These are phyloP conservation scores for Sugiyamaella lignohabitans DNA, from an alignment of 805 yeast genomes.

Conservation along the genomic window DNA sequence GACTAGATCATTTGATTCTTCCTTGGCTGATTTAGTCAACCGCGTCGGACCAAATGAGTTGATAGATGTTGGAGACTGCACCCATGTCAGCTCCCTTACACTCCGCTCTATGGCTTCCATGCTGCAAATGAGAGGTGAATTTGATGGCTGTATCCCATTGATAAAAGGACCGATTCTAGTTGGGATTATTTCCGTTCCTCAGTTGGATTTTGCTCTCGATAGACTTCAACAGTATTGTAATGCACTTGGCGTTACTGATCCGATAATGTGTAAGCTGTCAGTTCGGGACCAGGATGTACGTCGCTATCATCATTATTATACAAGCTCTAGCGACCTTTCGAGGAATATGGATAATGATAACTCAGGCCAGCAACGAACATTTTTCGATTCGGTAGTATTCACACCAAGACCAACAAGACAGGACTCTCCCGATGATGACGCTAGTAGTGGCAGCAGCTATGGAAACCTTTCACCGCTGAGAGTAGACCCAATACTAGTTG, in stretches of 20 bases:
- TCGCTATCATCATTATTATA: conserved; percentile 18
- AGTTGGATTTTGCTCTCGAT: conserved; percentile 47
- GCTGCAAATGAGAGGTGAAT: conserved; percentile 38
- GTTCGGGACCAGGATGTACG: conserved; percentile 19
- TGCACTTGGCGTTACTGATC: conserved; percentile 5
- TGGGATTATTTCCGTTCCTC: conserved; percentile 46
- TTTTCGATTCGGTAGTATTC: not conserved
- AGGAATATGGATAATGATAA: not conserved
- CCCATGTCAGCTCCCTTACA: conserved; percentile 30
- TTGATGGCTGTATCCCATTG: conserved; percentile 50
- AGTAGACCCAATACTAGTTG: conserved; percentile 4
- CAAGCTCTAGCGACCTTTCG: conserved; percentile 7
- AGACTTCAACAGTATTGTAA: conserved; percentile 29
- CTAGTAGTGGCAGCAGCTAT: not conserved
- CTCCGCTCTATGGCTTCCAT: conserved; percentile 34
- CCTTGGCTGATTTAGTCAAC: conserved; percentile 39
- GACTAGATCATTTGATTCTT: conserved; percentile 29
- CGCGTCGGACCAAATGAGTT: conserved; percentile 21
- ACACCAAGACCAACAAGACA: not conserved
- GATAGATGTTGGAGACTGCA: conserved; percentile 37
- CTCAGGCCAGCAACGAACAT: not conserved
- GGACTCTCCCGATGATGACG: not conserved
- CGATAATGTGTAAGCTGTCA: conserved; percentile 23
- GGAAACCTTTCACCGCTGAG: conserved; percentile 16
- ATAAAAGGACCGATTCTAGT: conserved; percentile 34